Conservation (phyloP, 2,329 filamentous ascomycete species). For the Penicillium sp. region DNA sequence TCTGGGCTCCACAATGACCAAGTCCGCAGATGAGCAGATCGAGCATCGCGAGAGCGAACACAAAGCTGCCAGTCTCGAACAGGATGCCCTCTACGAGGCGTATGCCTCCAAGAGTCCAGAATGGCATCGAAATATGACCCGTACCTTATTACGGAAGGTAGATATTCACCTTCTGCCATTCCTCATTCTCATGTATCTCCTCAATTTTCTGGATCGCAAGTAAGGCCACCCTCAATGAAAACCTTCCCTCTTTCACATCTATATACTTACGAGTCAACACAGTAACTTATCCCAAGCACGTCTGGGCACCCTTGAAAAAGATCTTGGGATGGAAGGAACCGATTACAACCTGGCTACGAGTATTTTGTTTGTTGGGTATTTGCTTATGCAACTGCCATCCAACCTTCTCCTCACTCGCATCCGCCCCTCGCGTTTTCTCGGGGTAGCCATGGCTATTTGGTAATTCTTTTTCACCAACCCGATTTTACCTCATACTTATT, state of each 20-base stretch:
- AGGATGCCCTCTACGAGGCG: constrained; percentile 31
- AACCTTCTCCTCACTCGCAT: constrained; percentile 62
- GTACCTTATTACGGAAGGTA: constrained; percentile 30
- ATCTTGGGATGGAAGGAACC: constrained; percentile 59
- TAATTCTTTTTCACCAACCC: background rate
- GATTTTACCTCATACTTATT: background rate
- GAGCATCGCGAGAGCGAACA: constrained; percentile 9
- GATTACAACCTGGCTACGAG: constrained; percentile 62
- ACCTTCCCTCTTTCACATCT: no score
- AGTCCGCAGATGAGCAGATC: constrained; percentile 14
- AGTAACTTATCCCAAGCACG: constrained; percentile 60
- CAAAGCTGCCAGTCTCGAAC: constrained; percentile 16
- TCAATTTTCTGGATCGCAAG: constrained; percentile 40
- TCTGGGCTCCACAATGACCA: constrained; percentile 7
- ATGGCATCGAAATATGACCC: constrained; percentile 32
- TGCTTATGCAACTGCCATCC: constrained; percentile 66
- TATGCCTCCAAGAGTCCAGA: constrained; percentile 31
- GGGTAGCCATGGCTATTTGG: constrained; percentile 42
- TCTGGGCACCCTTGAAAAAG: constrained; percentile 57
- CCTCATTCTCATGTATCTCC: constrained; percentile 36
- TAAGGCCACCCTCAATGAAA: constrained; percentile 9
- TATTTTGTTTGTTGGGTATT: constrained; percentile 63
- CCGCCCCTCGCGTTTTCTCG: constrained; percentile 59
- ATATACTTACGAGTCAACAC: background rate
- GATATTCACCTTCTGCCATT: constrained; percentile 35